phyloP scores from a whole-genome alignment of 331 rosid genomes.

The Telfairia occidentalis region DNA sequence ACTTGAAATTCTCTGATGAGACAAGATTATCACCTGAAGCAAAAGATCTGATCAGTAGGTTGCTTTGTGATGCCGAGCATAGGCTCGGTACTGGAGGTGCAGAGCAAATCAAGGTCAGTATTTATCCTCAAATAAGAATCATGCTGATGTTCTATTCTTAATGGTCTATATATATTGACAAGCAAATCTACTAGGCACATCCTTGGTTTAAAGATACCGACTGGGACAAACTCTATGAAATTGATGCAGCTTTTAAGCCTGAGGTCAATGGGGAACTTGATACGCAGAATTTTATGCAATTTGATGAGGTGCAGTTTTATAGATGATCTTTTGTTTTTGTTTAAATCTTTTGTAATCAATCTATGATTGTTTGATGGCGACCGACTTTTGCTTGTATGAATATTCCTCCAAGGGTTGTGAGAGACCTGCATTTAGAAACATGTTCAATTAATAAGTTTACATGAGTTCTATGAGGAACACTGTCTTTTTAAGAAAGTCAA shows the following conservation, averaged over 20 bases:
- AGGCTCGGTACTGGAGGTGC: conserved; percentile 31
- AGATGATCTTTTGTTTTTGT: background rate
- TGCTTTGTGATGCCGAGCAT: conserved; percentile 38
- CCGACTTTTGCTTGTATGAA: background rate
- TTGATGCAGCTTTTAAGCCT: conserved; percentile 44
- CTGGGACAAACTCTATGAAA: conserved; percentile 38
- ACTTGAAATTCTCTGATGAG: conserved; percentile 37
- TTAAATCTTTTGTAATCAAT: background rate
- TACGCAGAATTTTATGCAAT: conserved; percentile 41
- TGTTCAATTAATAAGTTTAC: background rate
- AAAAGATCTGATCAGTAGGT: conserved; percentile 35
- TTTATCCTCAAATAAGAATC: background rate
- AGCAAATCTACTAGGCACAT: conserved; percentile 24
- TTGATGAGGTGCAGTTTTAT: conserved; percentile 30
- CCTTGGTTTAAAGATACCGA: conserved; percentile 37
- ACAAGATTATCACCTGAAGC: conserved; percentile 37
- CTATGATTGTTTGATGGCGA: background rate
- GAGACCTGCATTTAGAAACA: background rate
- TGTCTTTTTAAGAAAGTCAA: background rate
- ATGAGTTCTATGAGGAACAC: background rate
- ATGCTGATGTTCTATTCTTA: background rate
- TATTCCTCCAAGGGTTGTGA: background rate
- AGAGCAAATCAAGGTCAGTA: conserved; percentile 30
- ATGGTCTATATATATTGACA: background rate
- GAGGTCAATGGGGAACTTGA: conserved; percentile 43